phyloP scores from a whole-genome alignment of 805 yeast genomes.

The Wickerhamiella qilinensis region DNA sequence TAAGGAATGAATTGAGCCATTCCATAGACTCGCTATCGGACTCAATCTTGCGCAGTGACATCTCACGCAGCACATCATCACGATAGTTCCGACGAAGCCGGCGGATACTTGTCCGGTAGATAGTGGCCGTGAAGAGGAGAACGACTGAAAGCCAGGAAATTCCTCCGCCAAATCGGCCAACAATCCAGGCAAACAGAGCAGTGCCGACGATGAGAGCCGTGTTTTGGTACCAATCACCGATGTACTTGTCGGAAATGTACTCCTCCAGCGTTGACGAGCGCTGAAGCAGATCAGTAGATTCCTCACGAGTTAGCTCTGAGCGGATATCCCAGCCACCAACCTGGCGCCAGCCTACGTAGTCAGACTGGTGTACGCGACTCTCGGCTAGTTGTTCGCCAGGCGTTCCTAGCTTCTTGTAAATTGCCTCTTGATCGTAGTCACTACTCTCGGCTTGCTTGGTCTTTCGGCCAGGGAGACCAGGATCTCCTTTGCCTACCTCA shows the following conservation, averaged over 20 bases:
- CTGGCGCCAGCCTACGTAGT: constrained; percentile 88
- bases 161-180: constrained; percentile 65
- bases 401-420: constrained; percentile 9
- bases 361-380: constrained; percentile 36
- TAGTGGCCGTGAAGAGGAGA: constrained; percentile 41
- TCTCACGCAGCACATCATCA: constrained; percentile 73
- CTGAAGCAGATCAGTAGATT: constrained; percentile 57
- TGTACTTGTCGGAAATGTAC: constrained; percentile 54
- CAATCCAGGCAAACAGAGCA: constrained; percentile 55
- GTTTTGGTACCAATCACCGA: constrained; percentile 95
- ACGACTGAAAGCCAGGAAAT: constrained; percentile 70
- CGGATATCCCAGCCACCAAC: constrained; percentile 70
- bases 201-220: constrained; percentile 55
- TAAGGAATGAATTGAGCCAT: constrained; percentile 81
- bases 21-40: constrained; percentile 87
- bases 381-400: constrained; percentile 20
- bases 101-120: constrained; percentile 72
- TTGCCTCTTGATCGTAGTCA: neutral
- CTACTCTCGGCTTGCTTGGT: neutral
- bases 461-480: constrained; percentile 12
- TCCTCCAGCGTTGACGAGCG: constrained; percentile 61
- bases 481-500: constrained; percentile 12
- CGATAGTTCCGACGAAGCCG: constrained; percentile 60
- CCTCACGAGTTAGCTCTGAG: constrained; percentile 26
- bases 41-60: constrained; percentile 65